A percentile compares a stretch with the other conserved stretches of the same genome.
These are phyloP conservation scores for Colletotrichum camelliae DNA, from an alignment of 2,329 filamentous ascomycete species.

Conservation along the genomic window DNA sequence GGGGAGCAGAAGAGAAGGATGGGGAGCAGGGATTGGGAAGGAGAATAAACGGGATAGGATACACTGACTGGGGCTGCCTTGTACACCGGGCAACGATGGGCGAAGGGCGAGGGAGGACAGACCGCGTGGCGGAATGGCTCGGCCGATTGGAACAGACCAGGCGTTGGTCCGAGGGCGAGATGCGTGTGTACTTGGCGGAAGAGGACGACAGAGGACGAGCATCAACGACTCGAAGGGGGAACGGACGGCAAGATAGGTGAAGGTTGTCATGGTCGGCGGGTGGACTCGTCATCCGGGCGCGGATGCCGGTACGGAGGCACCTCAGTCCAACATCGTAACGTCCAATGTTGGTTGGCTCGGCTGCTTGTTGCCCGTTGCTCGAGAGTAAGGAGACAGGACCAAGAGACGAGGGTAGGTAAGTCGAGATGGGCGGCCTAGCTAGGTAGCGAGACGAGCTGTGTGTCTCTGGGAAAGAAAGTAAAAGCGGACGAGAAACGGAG, in stretches of 20 bases:
- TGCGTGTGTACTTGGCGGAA: not conserved
- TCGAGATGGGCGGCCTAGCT: not conserved
- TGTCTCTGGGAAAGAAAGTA: not conserved
- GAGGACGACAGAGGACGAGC: not conserved
- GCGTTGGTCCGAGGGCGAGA: conserved; percentile 4
- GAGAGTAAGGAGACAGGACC: not conserved
- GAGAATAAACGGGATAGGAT: not conserved
- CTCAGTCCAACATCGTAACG: not conserved
- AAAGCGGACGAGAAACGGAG: not conserved
- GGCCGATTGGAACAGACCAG: not conserved
- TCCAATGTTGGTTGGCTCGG: not conserved
- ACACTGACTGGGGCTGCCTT: not conserved
- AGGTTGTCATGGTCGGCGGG: not conserved
- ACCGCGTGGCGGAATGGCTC: not conserved
- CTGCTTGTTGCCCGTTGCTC: not conserved
- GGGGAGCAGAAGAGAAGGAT: not conserved
- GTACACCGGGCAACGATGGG: not conserved
- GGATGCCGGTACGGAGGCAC: not conserved
- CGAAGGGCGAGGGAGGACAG: not conserved
- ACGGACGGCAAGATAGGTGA: not conserved
- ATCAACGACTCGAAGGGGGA: not conserved
- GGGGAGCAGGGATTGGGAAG: not conserved
- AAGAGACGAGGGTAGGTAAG: not conserved
- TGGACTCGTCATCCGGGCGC: not conserved
- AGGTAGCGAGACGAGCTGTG: not conserved